These are phyloP conservation scores for Trifolium dubium DNA, from an alignment of 306 rosid species.

Conservation along the genomic window DNA sequence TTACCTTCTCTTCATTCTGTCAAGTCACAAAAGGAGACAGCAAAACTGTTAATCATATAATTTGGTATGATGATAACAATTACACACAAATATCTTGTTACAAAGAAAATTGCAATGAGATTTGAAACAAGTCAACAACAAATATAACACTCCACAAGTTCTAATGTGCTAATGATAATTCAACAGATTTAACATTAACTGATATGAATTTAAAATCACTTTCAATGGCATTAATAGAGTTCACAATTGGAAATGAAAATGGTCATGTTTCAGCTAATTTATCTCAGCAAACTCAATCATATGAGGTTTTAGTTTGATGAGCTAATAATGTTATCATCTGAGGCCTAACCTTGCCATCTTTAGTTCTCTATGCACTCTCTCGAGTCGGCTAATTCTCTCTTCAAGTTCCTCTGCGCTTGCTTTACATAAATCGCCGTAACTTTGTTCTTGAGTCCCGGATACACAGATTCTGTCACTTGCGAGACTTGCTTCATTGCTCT, in stretches of 20 bases:
- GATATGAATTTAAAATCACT: neutral
- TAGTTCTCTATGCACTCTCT: neutral
- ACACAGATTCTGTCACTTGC: neutral
- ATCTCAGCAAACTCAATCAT: neutral
- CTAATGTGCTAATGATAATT: neutral
- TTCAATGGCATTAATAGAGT: neutral
- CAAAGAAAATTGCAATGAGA: neutral
- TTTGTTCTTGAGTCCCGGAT: slow-evolving; percentile 2
- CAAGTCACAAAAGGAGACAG: no score
- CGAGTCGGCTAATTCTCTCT: slow-evolving; percentile 24
- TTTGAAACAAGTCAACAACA: neutral
- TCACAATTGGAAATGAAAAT: neutral
- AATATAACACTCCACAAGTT: neutral
- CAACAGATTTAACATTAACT: neutral
- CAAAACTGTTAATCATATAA: no score
- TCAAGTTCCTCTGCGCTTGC: slow-evolving; percentile 1
- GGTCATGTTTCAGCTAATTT: neutral
- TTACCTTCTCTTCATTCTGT: no score
- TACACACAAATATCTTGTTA: no score
- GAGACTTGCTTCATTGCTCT: neutral
- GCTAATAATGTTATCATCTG: slow-evolving; percentile 22
- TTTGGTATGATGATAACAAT: no score
- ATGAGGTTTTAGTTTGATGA: neutral
- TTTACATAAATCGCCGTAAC: slow-evolving; percentile 1
- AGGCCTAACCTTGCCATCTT: slow-evolving; percentile 30